phyloP scores from a whole-genome alignment of 2,329 filamentous ascomycete genomes.

The Aspergillus viridinutans region DNA sequence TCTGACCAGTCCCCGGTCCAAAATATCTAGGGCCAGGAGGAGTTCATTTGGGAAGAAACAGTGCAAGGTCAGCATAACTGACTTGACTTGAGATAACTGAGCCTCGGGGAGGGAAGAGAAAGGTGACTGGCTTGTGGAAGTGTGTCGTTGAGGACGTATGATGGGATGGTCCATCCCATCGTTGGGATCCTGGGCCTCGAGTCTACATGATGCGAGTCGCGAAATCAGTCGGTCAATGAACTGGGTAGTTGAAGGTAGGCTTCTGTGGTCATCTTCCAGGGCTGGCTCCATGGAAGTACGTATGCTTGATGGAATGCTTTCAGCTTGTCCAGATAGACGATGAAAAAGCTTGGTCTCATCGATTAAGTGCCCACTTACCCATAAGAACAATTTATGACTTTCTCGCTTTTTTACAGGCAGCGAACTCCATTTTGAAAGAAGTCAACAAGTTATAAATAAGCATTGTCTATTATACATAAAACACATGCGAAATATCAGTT shows the following conservation, averaged over 20 bases:
- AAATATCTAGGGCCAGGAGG: constrained; percentile 78
- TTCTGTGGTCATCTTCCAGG: not conserved
- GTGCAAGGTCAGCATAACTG: constrained; percentile 73
- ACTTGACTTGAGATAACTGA: constrained; percentile 36
- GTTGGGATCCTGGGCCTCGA: not conserved
- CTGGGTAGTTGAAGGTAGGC: constrained; percentile 2
- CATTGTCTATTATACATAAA: not conserved
- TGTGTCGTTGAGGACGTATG: constrained; percentile 4
- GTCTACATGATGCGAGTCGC: constrained; percentile 12
- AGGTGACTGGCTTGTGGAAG: constrained; percentile 4
- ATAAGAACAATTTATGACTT: not conserved
- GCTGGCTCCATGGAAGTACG: not conserved
- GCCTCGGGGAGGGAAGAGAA: constrained; percentile 21
- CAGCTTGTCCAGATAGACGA: not conserved
- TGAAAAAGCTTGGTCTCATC: not conserved
- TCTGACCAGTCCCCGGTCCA: constrained; percentile 72
- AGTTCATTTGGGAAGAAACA: constrained; percentile 77
- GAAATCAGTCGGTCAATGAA: constrained; percentile 25
- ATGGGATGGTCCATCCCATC: constrained; percentile 2
- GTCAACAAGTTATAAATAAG: not conserved
- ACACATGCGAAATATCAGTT: not conserved
- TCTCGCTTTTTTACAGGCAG: not conserved
- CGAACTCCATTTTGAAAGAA: not conserved
- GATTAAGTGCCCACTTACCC: not conserved
- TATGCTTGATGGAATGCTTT: not conserved